Conservation (phyloP, 306 rosid species). For the Vigna reflexopilosa region DNA sequence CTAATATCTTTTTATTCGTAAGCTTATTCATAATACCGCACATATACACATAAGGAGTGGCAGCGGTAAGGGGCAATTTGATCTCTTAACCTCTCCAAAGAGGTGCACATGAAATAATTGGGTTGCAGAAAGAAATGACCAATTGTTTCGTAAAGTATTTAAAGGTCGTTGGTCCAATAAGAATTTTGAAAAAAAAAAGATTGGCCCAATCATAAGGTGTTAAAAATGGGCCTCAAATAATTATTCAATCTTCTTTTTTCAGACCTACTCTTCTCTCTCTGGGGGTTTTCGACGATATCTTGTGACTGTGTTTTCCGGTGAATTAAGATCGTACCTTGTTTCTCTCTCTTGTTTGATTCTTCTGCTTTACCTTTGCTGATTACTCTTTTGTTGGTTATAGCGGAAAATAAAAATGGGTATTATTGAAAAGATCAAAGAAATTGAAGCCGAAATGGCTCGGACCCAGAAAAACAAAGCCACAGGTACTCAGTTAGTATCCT, state of each 20-base stretch:
- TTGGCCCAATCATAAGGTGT: slow-evolving; percentile 5
- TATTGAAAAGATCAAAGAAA: slow-evolving; percentile 93
- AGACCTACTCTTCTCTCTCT: slow-evolving; percentile 41
- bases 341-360: background rate
- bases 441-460: slow-evolving; percentile 99
- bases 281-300: slow-evolving; percentile 36
- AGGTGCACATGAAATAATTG: too few relatives aligned
- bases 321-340: slow-evolving; percentile 12
- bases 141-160: too few relatives aligned
- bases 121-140: too few relatives aligned
- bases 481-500: slow-evolving; percentile 47
- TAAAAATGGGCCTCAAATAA: slow-evolving; percentile 22
- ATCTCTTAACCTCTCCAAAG: too few relatives aligned
- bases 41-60: too few relatives aligned
- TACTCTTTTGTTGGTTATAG: slow-evolving; percentile 44
- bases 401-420: slow-evolving; percentile 74
- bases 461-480: slow-evolving; percentile 99
- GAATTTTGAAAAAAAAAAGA: background rate
- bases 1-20: too few relatives aligned
- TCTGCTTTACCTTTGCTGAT: slow-evolving; percentile 24
- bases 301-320: slow-evolving; percentile 51
- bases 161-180: background rate
- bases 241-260: background rate
- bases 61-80: too few relatives aligned
- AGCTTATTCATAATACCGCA: too few relatives aligned